Conservation (phyloP, 306 rosid genomes). For the Potentilla sterilis region DNA sequence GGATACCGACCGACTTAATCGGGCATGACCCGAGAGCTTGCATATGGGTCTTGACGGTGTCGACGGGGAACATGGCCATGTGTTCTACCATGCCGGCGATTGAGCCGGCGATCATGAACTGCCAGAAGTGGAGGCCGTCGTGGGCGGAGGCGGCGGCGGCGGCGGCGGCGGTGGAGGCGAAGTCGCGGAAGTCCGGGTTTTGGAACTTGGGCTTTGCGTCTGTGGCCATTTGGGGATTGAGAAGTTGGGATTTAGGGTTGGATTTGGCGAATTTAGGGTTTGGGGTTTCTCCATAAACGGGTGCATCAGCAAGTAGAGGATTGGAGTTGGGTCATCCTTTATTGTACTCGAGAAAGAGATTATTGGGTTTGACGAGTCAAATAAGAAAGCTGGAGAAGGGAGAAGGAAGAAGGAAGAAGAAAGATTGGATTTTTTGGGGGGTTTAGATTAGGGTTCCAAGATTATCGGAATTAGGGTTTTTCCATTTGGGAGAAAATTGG, state of each 20-base stretch:
- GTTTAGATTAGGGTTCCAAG: not conserved
- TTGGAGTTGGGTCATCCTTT: slow-evolving; percentile 1
- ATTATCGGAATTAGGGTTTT: not conserved
- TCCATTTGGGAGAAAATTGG: not conserved
- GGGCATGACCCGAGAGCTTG: slow-evolving; percentile 89
- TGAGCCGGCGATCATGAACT: slow-evolving; percentile 85
- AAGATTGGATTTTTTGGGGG: not conserved
- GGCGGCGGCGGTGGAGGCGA: slow-evolving; percentile 24
- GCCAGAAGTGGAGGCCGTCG: slow-evolving; percentile 89
- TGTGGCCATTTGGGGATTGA: slow-evolving; percentile 52
- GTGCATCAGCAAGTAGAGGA: not conserved
- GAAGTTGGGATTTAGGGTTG: slow-evolving; percentile 2
- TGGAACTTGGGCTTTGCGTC: slow-evolving; percentile 69
- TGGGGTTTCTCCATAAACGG: slow-evolving; percentile 25
- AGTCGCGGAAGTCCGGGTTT: slow-evolving; percentile 54
- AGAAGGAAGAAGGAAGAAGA: too few relatives aligned
- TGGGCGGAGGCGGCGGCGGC: slow-evolving; percentile 45
- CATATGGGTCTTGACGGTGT: slow-evolving; percentile 89
- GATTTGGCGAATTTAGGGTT: slow-evolving; percentile 12
- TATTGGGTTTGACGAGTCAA: not conserved
- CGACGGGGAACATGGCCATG: slow-evolving; percentile 91
- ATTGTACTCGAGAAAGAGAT: not conserved
- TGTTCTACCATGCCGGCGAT: slow-evolving; percentile 75
- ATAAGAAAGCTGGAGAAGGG: not conserved
- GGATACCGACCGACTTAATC: slow-evolving; percentile 57